Evolutionary conservation across 2,329 filamentous ascomycete genomes (phyloP).

Genomic region (Chaetomiaceae sp.): DNA sequence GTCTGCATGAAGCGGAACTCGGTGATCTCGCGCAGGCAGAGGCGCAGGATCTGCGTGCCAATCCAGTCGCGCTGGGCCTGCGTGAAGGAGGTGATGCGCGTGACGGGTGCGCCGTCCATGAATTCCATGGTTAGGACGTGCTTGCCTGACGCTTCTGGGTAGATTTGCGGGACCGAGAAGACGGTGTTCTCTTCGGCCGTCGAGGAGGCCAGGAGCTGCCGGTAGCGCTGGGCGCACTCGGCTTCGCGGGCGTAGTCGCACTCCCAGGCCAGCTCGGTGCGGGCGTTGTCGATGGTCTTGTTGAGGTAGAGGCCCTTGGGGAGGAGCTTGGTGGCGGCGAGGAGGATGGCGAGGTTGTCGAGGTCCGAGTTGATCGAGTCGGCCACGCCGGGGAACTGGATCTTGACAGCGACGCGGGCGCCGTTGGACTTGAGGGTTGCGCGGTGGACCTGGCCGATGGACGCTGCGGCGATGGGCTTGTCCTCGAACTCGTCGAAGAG

Average conservation of each 20-base stretch:
- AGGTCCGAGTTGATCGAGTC: conserved; percentile 95
- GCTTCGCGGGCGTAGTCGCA: conserved; percentile 93
- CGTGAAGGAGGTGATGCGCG: conserved; percentile 64
- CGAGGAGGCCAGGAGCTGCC: conserved; percentile 54
- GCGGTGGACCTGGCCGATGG: conserved; percentile 92
- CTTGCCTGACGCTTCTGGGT: conserved; percentile 72
- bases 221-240: conserved; percentile 71
- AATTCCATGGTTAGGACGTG: conserved; percentile 92
- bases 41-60: conserved; percentile 83
- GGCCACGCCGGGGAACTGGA: conserved; percentile 95
- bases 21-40: conserved; percentile 87
- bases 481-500: conserved; percentile 84
- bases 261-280: conserved; percentile 90
- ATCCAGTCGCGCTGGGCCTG: conserved; percentile 93
- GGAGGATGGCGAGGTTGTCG: conserved; percentile 83
- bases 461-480: conserved; percentile 87
- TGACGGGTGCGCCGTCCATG: conserved; percentile 81
- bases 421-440: conserved; percentile 73
- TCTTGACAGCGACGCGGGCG: conserved; percentile 82
- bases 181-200: conserved; percentile 55
- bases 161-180: conserved; percentile 76
- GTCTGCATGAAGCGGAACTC: conserved; percentile 99
- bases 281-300: conserved; percentile 94
- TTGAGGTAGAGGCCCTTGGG: conserved; percentile 91
- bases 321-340: conserved; percentile 83